Conservation (phyloP, 495 filamentous ascomycete genomes). For the Hypoxylon fragiforme region DNA sequence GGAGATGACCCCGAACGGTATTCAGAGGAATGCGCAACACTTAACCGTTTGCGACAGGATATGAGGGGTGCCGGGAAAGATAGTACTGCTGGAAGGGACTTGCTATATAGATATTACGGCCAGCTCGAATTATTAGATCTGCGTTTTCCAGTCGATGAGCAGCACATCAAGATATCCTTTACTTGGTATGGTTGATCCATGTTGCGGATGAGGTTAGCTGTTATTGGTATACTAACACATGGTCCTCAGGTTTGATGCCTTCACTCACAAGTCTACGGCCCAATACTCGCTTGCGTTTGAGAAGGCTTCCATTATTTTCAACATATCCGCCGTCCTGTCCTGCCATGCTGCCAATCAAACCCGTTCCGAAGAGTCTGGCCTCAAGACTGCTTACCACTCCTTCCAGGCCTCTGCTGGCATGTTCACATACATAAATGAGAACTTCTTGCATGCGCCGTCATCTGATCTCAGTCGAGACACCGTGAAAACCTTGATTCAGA, state of each 20-base stretch:
- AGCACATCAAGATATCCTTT: constrained; percentile 98
- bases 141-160: constrained; percentile 95
- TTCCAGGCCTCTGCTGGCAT: constrained; percentile 98
- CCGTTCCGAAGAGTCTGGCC: constrained; percentile 84
- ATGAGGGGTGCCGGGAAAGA: constrained; percentile 98
- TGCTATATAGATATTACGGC: constrained; percentile 96
- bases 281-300: constrained; percentile 97
- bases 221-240: constrained; percentile 25
- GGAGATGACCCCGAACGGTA: constrained; percentile 96
- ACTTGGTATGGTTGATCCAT: constrained; percentile 71
- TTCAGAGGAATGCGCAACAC: constrained; percentile 87
- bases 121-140: constrained; percentile 94
- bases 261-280: constrained; percentile 92
- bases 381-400: constrained; percentile 96
- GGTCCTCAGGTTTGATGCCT: constrained; percentile 85
- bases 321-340: constrained; percentile 95
- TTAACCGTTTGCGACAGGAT: constrained; percentile 96
- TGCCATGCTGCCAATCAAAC: constrained; percentile 95
- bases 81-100: constrained; percentile 88
- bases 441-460: constrained; percentile 95
- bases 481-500: constrained; percentile 87
- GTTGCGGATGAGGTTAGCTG: neutral
- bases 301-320: constrained; percentile 99
- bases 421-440: constrained; percentile 99
- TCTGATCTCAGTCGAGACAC: constrained; percentile 93